phyloP scores from a whole-genome alignment of 495 filamentous ascomycete species.

The Entonaema liquescens region DNA sequence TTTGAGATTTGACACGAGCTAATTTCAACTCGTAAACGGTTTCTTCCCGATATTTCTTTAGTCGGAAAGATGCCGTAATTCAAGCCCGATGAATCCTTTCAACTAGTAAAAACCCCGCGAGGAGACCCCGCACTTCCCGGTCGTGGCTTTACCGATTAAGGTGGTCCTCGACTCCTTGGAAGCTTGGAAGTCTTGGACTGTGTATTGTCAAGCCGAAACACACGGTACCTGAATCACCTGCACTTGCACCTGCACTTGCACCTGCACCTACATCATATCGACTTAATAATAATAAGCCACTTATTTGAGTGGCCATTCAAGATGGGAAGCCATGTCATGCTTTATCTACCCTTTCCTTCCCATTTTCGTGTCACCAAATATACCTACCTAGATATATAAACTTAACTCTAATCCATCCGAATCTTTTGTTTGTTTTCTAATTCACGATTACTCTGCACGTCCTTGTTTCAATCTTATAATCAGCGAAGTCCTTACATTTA shows the following conservation, averaged over 20 bases:
- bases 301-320: not conserved
- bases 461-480: slow-evolving; percentile 6
- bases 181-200: not conserved
- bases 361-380: not conserved
- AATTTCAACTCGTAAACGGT: not conserved
- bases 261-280: not conserved
- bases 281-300: not conserved
- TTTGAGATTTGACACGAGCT: not conserved
- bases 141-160: slow-evolving; percentile 14
- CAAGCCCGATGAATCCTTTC: slow-evolving; percentile 4
- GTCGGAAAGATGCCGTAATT: slow-evolving; percentile 19
- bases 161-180: not conserved
- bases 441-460: not conserved
- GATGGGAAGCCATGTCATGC: not conserved
- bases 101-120: slow-evolving; percentile 19
- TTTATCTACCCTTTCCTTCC: not conserved
- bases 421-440: not conserved
- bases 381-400: not conserved
- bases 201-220: slow-evolving; percentile 6
- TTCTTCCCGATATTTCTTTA: slow-evolving; percentile 1
- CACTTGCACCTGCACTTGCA: not conserved
- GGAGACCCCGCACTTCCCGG: slow-evolving; percentile 27
- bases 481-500: slow-evolving; percentile 13
- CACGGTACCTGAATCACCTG: not conserved
- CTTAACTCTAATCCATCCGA: not conserved